Evolutionary conservation across 768 basidiomycete genomes (phyloP).

Genomic region (Amyloporia xantha): DNA sequence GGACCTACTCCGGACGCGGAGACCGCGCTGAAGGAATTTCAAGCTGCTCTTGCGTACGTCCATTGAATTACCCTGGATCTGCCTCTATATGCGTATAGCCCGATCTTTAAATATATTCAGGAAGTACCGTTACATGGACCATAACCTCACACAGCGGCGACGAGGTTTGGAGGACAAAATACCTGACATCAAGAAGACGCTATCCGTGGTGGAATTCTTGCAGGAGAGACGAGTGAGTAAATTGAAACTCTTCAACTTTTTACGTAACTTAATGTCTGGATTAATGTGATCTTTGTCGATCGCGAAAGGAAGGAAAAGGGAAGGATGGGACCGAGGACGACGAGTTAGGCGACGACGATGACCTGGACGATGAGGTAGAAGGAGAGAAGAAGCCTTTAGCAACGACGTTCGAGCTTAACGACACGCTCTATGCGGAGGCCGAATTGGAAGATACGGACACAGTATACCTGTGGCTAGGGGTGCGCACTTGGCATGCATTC

Average conservation of each 20-base stretch:
- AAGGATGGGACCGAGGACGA: conserved; percentile 36
- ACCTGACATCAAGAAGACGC: conserved; percentile 89
- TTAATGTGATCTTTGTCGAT: not conserved
- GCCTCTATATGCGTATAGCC: conserved; percentile 4
- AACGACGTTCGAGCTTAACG: conserved; percentile 92
- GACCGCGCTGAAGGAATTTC: conserved; percentile 68
- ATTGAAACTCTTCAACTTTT: not conserved
- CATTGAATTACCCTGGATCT: no score
- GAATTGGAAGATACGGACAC: conserved; percentile 80
- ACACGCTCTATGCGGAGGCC: conserved; percentile 91
- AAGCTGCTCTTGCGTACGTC: conserved; percentile 90
- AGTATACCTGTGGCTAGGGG: conserved; percentile 94
- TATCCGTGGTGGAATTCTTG: conserved; percentile 82
- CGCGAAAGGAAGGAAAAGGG: conserved; percentile 53
- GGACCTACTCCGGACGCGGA: conserved; percentile 76
- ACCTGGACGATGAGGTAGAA: conserved; percentile 44
- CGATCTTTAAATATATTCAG: conserved; percentile 34
- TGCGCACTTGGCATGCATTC: conserved; percentile 33
- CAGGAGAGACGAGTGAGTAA: conserved; percentile 55
- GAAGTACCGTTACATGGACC: conserved; percentile 98
- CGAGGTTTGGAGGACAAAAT: conserved; percentile 87
- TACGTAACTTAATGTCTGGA: not conserved
- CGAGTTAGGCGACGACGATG: conserved; percentile 43
- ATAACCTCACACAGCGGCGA: conserved; percentile 71
- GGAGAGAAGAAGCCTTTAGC: conserved; percentile 47